These are phyloP conservation scores for Polytolypa hystricis DNA, from an alignment of 2,329 filamentous ascomycete species.

Conservation along the genomic window DNA sequence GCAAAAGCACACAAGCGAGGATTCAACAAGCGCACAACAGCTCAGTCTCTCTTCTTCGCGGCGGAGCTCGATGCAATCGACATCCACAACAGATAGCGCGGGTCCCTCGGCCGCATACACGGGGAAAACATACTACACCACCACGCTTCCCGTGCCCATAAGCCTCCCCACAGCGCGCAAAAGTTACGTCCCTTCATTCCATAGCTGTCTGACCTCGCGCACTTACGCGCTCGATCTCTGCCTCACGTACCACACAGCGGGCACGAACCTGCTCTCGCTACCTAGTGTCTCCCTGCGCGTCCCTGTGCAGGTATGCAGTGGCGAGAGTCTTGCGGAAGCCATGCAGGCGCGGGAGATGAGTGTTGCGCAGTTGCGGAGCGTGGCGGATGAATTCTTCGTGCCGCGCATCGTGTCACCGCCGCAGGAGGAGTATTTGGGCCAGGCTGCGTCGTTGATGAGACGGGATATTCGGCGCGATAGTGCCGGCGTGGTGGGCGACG, in stretches of 20 bases:
- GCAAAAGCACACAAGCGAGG: conserved; percentile 35
- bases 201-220: conserved; percentile 56
- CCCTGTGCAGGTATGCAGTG: conserved; percentile 31
- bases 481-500: no score
- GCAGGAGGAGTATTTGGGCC: no score
- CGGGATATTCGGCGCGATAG: no score
- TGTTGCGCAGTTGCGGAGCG: neutral
- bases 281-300: conserved; percentile 31
- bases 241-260: conserved; percentile 43
- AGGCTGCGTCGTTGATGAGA: no score
- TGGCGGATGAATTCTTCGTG: conserved; percentile 10
- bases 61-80: conserved; percentile 15
- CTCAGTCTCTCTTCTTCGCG: conserved; percentile 23
- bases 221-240: conserved; percentile 51
- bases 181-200: conserved; percentile 57
- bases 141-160: conserved; percentile 53
- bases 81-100: conserved; percentile 20
- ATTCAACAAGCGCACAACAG: conserved; percentile 29
- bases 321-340: conserved; percentile 8
- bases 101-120: conserved; percentile 32
- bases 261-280: conserved; percentile 30
- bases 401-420: conserved; percentile 9
- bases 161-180: conserved; percentile 47
- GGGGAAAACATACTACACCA: conserved; percentile 46
- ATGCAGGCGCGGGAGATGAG: neutral